Base-by-base conservation (phyloP, 371 early-diverging fungal species). In the Blakeslea trispora region DNA sequence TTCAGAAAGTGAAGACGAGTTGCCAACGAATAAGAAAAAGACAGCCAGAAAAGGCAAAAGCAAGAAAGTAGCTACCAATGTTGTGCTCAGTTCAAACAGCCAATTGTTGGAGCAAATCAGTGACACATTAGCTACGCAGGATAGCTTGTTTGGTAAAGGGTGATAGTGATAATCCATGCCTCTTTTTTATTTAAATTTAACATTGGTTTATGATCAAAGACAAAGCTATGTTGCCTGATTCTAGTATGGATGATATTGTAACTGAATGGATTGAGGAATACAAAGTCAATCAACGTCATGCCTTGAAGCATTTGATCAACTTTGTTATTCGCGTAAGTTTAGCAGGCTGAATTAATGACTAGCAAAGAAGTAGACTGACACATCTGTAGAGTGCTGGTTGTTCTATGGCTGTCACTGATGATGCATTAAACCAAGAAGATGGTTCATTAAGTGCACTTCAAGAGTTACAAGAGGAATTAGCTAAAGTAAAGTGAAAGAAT, bases 241-340 rank as follows among this genome's bases (percentile, higher is more conserved):
- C 10, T 14, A 35, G 57, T 22, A 52, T 70, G 40, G 74, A 79
- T 1, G 62, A 59, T 2, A 19, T 74, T 5, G 69, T 64, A 6
- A 31, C 53, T 17, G 49, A 46, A 5, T 75, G 74, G 74, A 47
- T 68, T 10, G 47, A 50, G 13, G 17, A 62, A 13, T 75, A 73
- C 28, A 46, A 68, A 15, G 17, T 15, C 3, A 63, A 72, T 9
- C 61, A 71, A 32, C 22, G 37, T 3, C 44, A 39, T 31, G 72
- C 76, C 32, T 57, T 88, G 58, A 70, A 65, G 31, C 69, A 81
- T 2, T 45, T 90, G 28, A 64, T 90, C 43, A 86, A 86, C 58
- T 82, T 88, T 59, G 52, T 86, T 28, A 78, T 88, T 54, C 69
- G 83, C 53, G 88, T 86, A 70, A 65, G 59, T 45, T 35, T 22